Percentiles rank a stretch among this genome's conserved stretches.
These are phyloP conservation scores for Saturnispora sanitii DNA, from an alignment of 805 yeast genomes.

Conservation along the genomic window DNA sequence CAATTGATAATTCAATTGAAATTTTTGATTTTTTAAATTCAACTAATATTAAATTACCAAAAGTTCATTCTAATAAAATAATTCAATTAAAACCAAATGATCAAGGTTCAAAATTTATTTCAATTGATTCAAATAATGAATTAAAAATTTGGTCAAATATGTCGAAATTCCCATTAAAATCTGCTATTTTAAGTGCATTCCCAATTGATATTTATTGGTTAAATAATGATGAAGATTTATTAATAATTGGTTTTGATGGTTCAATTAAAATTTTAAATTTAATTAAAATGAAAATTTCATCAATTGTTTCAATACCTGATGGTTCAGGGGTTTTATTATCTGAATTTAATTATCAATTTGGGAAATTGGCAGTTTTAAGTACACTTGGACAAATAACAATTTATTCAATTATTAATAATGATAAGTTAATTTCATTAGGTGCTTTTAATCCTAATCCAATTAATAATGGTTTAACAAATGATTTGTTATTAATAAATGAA, in stretches of 20 bases:
- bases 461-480: not conserved
- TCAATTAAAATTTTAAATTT: conserved; percentile 1
- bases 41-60: not conserved
- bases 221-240: not conserved
- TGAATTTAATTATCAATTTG: not conserved
- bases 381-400: conserved; percentile 2
- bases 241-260: conserved; percentile 6
- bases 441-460: not conserved
- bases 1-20: not conserved
- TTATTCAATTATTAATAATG: not conserved
- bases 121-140: conserved; percentile 3
- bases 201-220: not conserved
- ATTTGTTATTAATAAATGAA: not conserved
- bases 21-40: conserved; percentile 1
- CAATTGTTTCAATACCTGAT: conserved; percentile 3
- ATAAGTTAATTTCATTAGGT: conserved; percentile 1
- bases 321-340: conserved; percentile 4
- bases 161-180: not conserved
- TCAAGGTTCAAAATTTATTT: conserved; percentile 1
- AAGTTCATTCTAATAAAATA: conserved; percentile 1
- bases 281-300: not conserved
- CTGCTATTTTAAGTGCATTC: conserved; percentile 1
- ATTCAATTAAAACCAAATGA: conserved; percentile 1
- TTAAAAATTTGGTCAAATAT: conserved; percentile 4
- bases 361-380: conserved; percentile 1